Conservation (phyloP, 371 early-diverging fungal species). For the Rhizomucor pusillus region DNA sequence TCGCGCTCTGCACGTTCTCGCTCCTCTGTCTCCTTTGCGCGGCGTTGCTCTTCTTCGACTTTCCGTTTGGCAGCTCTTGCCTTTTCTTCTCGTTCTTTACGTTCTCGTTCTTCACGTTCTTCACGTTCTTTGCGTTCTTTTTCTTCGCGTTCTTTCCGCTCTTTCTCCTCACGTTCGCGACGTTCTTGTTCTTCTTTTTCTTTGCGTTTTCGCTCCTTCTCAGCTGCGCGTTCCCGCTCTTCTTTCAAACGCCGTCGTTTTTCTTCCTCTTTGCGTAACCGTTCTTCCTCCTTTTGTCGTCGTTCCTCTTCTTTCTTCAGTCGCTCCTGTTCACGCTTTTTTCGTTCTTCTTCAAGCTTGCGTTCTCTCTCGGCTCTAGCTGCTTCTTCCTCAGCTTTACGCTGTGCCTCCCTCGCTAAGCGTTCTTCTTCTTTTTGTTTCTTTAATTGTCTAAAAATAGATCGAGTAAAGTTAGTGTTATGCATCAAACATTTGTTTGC, state of each 20-base stretch:
- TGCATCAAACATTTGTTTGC: not conserved
- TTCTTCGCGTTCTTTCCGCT: slow-evolving; percentile 34
- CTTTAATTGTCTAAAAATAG: slow-evolving; percentile 35
- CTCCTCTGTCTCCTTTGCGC: slow-evolving; percentile 4
- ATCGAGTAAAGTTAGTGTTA: not conserved
- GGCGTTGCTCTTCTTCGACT: slow-evolving; percentile 5
- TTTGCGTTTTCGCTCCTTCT: slow-evolving; percentile 56
- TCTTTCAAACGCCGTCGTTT: slow-evolving; percentile 54
- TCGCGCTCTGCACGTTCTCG: not conserved
- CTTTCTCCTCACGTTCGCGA: slow-evolving; percentile 45
- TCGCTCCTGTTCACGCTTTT: slow-evolving; percentile 35
- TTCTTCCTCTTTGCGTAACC: slow-evolving; percentile 54
- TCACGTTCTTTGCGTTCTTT: slow-evolving; percentile 28
- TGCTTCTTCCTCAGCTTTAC: slow-evolving; percentile 35
- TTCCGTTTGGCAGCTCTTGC: slow-evolving; percentile 13
- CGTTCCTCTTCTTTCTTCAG: slow-evolving; percentile 50
- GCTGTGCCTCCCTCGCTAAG: slow-evolving; percentile 36
- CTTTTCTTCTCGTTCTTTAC: slow-evolving; percentile 31
- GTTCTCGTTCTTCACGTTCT: no score
- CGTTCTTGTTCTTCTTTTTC: slow-evolving; percentile 59
- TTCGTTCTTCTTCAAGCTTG: slow-evolving; percentile 46
- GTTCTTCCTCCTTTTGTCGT: slow-evolving; percentile 55
- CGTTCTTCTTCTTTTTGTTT: slow-evolving; percentile 42
- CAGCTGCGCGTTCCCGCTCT: slow-evolving; percentile 52
- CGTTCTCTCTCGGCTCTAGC: slow-evolving; percentile 31